Conservation (phyloP, 305 asterid genomes). For the Striga hermonthica region DNA sequence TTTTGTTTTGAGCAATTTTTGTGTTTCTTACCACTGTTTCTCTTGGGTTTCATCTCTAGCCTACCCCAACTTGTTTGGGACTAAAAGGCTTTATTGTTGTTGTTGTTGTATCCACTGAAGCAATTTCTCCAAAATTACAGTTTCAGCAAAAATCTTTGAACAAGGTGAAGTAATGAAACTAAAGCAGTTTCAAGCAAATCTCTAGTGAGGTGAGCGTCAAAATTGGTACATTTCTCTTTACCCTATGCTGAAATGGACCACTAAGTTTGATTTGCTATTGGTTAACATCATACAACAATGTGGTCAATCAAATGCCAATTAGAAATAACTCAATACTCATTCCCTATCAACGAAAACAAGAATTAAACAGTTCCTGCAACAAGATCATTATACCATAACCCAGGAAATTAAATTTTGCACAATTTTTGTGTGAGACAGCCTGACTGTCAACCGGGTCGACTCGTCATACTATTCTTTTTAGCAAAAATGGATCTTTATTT, state of each 20-base stretch:
- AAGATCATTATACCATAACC: not conserved
- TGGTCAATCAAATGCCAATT: constrained; percentile 2
- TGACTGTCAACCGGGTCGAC: no score
- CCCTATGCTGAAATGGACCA: not conserved
- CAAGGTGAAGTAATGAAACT: not conserved
- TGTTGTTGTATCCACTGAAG: constrained; percentile 2
- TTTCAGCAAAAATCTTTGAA: constrained; percentile 21
- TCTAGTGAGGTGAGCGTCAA: not conserved
- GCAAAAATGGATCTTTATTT: no score
- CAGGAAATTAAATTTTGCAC: not conserved
- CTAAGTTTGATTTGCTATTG: no score
- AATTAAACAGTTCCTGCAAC: constrained; percentile 7
- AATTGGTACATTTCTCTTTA: not conserved
- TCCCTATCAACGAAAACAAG: constrained; percentile 21
- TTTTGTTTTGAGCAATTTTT: no score
- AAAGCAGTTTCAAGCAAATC: constrained; percentile 18
- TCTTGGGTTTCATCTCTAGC: no score
- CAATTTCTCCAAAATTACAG: constrained; percentile 14
- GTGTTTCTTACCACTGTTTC: no score
- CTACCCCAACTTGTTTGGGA: no score
- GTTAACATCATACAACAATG: not conserved
- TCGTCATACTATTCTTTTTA: no score
- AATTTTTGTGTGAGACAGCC: no score
- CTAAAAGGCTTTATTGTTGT: no score
- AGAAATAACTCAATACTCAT: not conserved